phyloP scores from a whole-genome alignment of 495 filamentous ascomycete species.

The Apodospora peruviana region DNA sequence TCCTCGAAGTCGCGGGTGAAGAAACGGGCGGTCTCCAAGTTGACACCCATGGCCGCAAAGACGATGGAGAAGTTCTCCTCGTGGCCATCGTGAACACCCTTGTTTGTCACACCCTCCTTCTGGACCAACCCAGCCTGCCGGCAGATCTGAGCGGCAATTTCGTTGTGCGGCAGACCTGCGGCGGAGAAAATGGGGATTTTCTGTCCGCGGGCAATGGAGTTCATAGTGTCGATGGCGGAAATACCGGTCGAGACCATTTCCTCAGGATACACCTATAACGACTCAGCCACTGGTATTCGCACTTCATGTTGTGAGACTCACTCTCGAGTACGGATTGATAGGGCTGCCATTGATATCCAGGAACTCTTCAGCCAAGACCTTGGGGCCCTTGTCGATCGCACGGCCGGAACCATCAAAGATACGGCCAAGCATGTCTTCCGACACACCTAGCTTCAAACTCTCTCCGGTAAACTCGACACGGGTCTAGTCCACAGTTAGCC shows the following conservation, averaged over 20 bases:
- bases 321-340: constrained; percentile 97
- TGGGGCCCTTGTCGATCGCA: constrained; percentile 97
- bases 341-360: constrained; percentile 98
- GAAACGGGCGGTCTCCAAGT: constrained; percentile 97
- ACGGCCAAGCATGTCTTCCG: constrained; percentile 98
- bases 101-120: constrained; percentile 68
- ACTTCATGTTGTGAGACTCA: constrained; percentile 32
- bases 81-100: constrained; percentile 93
- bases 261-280: constrained; percentile 82
- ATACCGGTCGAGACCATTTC: constrained; percentile 99
- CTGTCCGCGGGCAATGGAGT: constrained; percentile 98
- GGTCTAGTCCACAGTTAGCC: constrained; percentile 50
- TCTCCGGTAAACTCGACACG: constrained; percentile 96
- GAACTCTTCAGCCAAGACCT: constrained; percentile 96
- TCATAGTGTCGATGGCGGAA: constrained; percentile 99
- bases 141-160: constrained; percentile 97
- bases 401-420: constrained; percentile 97
- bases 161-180: constrained; percentile 96
- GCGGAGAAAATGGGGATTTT: constrained; percentile 99
- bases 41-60: constrained; percentile 99
- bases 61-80: constrained; percentile 99
- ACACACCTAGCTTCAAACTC: constrained; percentile 96
- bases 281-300: constrained; percentile 8
- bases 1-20: constrained; percentile 99
- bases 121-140: constrained; percentile 91